Base-by-base conservation (phyloP, 495 filamentous ascomycete species). In the Podospora australis region DNA sequence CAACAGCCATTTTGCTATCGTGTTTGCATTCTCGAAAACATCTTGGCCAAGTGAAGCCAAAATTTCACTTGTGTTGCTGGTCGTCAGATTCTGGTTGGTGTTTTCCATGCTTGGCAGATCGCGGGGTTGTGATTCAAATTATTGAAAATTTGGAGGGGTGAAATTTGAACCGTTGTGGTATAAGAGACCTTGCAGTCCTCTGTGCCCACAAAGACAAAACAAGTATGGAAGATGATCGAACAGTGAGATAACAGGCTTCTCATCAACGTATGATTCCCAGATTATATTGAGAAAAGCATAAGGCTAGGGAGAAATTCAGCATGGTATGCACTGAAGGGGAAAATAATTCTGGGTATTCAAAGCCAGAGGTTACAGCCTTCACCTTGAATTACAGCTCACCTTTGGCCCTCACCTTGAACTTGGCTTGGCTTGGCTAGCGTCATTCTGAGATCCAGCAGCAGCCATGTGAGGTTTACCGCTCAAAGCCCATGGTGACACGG, bases 11-110 rank as follows among this genome's bases (percentile, higher is more conserved):
- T 59, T 52, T 34, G 56, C 53, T 32, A 66, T 56, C 42, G 63
- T 64, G 29, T 64, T 64, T 30, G 60, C 63, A 51, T 66, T 66
- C 16, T 57, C 59, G 10, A 57, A 59, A 10, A 59, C 55, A 7
- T 44, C 50, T 2, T 45, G 19, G 10, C 46, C 32, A 6, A 48
- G 20, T 5, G 17, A 52, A 16, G 54, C 34, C 25, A 65, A 32
- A 20, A 49, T 13, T 19, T 30, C 16, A 17, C 26, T 32, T 8
- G 32, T 22, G 25, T 40, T 29, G 29, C 24, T n/a, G n/a, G n/a
- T n/a, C 16, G n/a, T n/a, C 24, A 13, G 14, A 35, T 20, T 10
- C 16, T 6, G 44, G 23, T 29, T 41, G 40, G 21, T 44, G 2
- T 19, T 4, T 17, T 47, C 32, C 34, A 50, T 55, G 49, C 42